A percentile compares a stretch with the other conserved stretches of the same genome.
Evolutionary conservation across 2,329 filamentous ascomycete species (phyloP).

Genomic region (Diaporthe sp.): DNA sequence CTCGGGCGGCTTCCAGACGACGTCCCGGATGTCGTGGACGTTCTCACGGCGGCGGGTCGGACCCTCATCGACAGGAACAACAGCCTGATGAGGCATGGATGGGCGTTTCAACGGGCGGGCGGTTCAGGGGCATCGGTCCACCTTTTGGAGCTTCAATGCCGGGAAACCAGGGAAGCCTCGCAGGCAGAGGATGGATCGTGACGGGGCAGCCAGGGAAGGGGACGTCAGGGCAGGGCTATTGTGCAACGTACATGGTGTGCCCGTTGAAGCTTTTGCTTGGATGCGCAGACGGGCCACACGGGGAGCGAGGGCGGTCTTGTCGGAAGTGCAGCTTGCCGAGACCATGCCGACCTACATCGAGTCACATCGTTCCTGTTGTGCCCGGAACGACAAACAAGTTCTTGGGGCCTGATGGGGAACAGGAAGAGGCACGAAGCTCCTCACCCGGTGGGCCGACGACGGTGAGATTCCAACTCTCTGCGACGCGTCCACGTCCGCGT

Average conservation of each 20-base stretch:
- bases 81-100: slow-evolving; percentile 10
- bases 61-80: slow-evolving; percentile 31
- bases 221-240: background rate
- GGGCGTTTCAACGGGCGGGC: slow-evolving; percentile 27
- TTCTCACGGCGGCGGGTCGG: slow-evolving; percentile 4
- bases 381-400: background rate
- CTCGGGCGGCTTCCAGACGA: slow-evolving; percentile 12
- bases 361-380: slow-evolving; percentile 18
- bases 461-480: background rate
- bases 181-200: slow-evolving; percentile 19
- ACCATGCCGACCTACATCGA: slow-evolving; percentile 12
- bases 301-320: background rate
- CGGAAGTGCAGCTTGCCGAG: slow-evolving; percentile 24
- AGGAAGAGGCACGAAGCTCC: background rate
- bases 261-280: background rate
- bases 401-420: background rate
- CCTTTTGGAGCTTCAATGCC: background rate
- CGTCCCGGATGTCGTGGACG: background rate
- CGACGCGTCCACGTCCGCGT: background rate
- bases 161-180: slow-evolving; percentile 25
- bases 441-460: background rate
- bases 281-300: background rate
- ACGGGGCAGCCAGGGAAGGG: slow-evolving; percentile 8
- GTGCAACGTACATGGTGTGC: background rate
- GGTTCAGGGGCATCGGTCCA: slow-evolving; percentile 22